Conservation (phyloP, 2,329 filamentous ascomycete species). For the Colletotrichum gloeosporioides region DNA sequence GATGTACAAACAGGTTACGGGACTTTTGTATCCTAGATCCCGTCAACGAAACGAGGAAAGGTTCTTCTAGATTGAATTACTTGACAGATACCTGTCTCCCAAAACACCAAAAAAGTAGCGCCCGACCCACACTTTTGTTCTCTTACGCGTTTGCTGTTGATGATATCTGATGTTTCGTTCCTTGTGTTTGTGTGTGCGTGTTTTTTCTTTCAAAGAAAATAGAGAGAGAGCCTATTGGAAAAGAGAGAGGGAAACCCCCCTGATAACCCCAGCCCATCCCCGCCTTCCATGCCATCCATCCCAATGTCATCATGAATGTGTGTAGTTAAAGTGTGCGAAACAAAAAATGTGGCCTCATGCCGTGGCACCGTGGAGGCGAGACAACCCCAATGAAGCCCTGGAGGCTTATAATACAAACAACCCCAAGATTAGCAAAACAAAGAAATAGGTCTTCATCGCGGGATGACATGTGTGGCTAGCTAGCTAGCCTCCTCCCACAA, state of each 20-base stretch:
- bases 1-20: background rate
- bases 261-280: background rate
- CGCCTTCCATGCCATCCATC: background rate
- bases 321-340: background rate
- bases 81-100: background rate
- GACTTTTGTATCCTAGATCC: background rate
- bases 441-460: background rate
- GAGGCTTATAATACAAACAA: background rate
- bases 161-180: background rate
- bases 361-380: background rate
- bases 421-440: background rate
- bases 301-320: conserved; percentile 2
- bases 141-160: background rate
- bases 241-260: background rate
- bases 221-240: background rate
- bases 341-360: background rate
- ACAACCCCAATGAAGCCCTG: background rate
- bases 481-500: background rate
- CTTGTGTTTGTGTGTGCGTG: background rate
- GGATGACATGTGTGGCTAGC: background rate
- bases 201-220: background rate
- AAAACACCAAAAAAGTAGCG: background rate
- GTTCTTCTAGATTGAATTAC: background rate
- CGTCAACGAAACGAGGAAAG: background rate
- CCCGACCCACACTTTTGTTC: background rate